A percentile compares a stretch with the other conserved stretches of the same genome.
phyloP scores from a whole-genome alignment of 805 yeast species.

The Metschnikowia lachancei region DNA sequence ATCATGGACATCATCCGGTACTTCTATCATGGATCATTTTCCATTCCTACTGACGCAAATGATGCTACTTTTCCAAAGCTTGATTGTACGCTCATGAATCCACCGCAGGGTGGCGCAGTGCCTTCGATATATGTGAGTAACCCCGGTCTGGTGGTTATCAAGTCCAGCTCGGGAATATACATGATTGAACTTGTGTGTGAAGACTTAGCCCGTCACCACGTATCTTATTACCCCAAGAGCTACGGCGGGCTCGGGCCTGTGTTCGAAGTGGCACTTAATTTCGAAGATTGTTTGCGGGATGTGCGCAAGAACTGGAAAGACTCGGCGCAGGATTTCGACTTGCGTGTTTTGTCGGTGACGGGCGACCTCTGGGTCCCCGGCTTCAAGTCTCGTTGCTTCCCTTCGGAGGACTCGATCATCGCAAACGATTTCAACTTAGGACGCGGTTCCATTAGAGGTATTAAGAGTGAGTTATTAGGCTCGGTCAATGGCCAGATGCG shows the following conservation, averaged over 20 bases:
- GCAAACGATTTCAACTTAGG: conserved; percentile 43
- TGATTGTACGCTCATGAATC: conserved; percentile 30
- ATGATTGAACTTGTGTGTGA: conserved; percentile 68
- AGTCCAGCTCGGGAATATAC: conserved; percentile 66
- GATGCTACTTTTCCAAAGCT: conserved; percentile 41
- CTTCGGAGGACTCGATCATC: conserved; percentile 22
- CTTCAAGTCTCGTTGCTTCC: conserved; percentile 32
- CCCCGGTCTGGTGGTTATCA: conserved; percentile 34
- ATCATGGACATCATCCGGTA: conserved; percentile 75
- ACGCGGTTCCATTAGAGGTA: conserved; percentile 38
- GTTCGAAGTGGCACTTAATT: conserved; percentile 47
- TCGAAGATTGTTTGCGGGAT: conserved; percentile 35
- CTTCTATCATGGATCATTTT: conserved; percentile 75
- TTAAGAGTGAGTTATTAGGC: conserved; percentile 39
- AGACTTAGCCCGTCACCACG: conserved; percentile 51
- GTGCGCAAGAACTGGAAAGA: conserved; percentile 27
- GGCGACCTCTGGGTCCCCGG: conserved; percentile 59
- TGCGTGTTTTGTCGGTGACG: conserved; percentile 59
- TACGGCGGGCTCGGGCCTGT: conserved; percentile 64
- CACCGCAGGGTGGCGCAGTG: conserved; percentile 13
- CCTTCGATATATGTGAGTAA: conserved; percentile 27
- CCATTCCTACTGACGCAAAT: conserved; percentile 59
- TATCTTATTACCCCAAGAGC: conserved; percentile 58
- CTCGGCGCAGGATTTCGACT: conserved; percentile 36
- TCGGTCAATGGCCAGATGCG: conserved; percentile 20